Evolutionary conservation across 2,329 filamentous ascomycete genomes (phyloP).

Genomic region (Penicillium hesseltinei): DNA sequence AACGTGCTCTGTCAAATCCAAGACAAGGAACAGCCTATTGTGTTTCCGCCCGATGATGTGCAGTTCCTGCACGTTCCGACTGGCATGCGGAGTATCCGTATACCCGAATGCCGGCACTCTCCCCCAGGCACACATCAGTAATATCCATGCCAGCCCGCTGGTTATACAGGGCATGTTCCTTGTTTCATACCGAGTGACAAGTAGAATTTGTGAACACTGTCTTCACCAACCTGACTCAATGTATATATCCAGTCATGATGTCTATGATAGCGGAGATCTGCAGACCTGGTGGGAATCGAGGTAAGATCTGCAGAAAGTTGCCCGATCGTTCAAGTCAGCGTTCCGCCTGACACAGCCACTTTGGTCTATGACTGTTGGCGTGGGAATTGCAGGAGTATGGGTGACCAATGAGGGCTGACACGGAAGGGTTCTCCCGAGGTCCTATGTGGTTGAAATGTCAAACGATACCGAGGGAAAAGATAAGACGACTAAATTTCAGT

Average conservation of each 20-base stretch:
- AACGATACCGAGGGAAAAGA: conserved; percentile 12
- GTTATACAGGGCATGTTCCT: neutral
- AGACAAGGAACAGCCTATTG: conserved; percentile 69
- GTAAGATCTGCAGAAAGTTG: conserved; percentile 67
- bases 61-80: conserved; percentile 67
- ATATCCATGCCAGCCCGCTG: neutral
- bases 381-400: conserved; percentile 59
- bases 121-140: neutral
- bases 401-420: conserved; percentile 19
- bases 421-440: neutral
- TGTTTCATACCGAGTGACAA: neutral
- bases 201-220: neutral
- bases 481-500: conserved; percentile 1
- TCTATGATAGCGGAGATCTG: conserved; percentile 68
- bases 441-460: conserved; percentile 1
- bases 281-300: conserved; percentile 74
- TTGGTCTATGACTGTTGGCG: conserved; percentile 60
- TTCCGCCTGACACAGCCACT: conserved; percentile 62
- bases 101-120: neutral
- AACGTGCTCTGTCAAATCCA: conserved; percentile 66
- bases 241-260: neutral
- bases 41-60: conserved; percentile 78
- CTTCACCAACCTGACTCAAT: neutral
- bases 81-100: conserved; percentile 52
- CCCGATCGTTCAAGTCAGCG: conserved; percentile 31